phyloP scores from a whole-genome alignment of 2,329 filamentous ascomycete genomes.

The Bipolaris cookei region DNA sequence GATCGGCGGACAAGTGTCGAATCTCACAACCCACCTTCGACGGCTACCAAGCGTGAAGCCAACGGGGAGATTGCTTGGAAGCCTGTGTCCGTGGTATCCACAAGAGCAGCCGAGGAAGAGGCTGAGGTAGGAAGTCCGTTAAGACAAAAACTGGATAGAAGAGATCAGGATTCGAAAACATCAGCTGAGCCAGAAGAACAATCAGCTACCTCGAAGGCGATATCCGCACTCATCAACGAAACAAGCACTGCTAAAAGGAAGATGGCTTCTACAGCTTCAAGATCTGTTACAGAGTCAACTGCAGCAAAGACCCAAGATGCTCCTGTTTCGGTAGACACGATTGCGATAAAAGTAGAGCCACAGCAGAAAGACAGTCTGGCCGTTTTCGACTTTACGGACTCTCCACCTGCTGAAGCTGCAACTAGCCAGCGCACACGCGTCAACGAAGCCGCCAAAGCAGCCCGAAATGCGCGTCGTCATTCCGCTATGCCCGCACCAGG shows the following conservation, averaged over 20 bases:
- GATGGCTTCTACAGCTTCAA: conserved; percentile 6
- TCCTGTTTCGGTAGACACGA: conserved; percentile 3
- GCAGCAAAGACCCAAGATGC: conserved; percentile 8
- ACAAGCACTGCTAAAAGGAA: conserved; percentile 38
- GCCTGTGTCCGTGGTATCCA: conserved; percentile 26
- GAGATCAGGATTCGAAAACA: conserved; percentile 29
- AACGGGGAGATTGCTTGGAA: conserved; percentile 39
- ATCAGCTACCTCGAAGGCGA: conserved; percentile 42
- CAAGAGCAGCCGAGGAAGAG: conserved; percentile 33
- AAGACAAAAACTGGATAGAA: conserved; percentile 42
- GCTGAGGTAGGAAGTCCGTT: conserved; percentile 45
- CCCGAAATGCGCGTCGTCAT: conserved; percentile 41
- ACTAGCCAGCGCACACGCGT: conserved; percentile 30
- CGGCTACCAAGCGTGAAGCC: conserved; percentile 39
- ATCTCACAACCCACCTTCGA: conserved; percentile 28
- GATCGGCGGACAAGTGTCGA: conserved; percentile 37
- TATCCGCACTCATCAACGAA: conserved; percentile 43
- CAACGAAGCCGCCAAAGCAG: conserved; percentile 38
- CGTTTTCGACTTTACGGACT: conserved; percentile 49
- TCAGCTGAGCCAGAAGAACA: conserved; percentile 29
- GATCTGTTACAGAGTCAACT: conserved; percentile 7
- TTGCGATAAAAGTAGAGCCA: conserved; percentile 21
- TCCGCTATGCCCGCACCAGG: conserved; percentile 36
- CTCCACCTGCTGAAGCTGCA: conserved; percentile 34
- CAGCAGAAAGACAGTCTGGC: conserved; percentile 39